Evolutionary conservation across 805 yeast genomes (phyloP).

Genomic region (Wickerhamiella bombiphila): DNA sequence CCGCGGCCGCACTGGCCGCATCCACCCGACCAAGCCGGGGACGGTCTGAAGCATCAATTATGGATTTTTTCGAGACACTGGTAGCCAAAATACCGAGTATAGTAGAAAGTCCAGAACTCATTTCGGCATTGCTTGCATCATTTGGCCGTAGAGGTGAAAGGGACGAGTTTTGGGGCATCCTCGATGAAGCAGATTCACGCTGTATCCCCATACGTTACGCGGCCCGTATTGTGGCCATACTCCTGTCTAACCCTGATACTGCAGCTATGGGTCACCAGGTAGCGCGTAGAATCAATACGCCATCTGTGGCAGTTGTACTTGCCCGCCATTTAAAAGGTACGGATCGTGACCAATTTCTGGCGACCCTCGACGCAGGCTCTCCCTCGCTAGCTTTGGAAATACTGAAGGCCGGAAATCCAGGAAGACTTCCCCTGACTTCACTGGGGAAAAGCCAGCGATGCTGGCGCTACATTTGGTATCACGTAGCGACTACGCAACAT

Average conservation of each 20-base stretch:
- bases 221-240: neutral
- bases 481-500: neutral
- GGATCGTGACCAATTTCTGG: no score
- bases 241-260: neutral
- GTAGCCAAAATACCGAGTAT: conserved; percentile 6
- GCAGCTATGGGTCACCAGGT: neutral
- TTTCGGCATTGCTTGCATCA: conserved; percentile 4
- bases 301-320: neutral
- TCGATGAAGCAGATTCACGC: conserved; percentile 4
- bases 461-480: conserved; percentile 13
- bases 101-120: conserved; percentile 2
- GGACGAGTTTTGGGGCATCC: conserved; percentile 5
- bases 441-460: conserved; percentile 8
- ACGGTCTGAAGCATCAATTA: neutral
- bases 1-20: neutral
- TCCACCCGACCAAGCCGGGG: neutral
- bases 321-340: neutral
- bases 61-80: conserved; percentile 4
- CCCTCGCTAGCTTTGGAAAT: conserved; percentile 4
- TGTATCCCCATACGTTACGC: neutral
- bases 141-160: conserved; percentile 4
- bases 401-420: conserved; percentile 2
- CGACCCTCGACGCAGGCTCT: neutral
- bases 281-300: neutral
- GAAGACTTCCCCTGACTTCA: neutral